Evolutionary conservation across 768 basidiomycete species (phyloP).

Genomic region (Hirschioporus abietinus): DNA sequence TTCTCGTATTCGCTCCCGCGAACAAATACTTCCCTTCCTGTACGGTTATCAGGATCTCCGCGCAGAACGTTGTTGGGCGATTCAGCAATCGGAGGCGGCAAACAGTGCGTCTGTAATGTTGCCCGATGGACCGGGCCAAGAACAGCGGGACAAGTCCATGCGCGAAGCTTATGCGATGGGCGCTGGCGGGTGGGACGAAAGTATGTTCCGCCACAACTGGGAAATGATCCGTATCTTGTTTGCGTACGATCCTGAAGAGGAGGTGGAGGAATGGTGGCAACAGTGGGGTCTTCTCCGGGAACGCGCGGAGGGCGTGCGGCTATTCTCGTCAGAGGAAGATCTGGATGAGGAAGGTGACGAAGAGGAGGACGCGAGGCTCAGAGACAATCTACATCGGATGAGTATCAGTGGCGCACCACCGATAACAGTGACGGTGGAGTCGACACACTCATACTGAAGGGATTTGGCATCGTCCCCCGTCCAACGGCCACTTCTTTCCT

Average conservation of each 20-base stretch:
- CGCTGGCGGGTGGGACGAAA: constrained; percentile 42
- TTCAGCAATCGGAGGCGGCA: constrained; percentile 39
- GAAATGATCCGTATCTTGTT: constrained; percentile 47
- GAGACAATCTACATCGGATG: background rate
- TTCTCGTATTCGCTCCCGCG: constrained; percentile 38
- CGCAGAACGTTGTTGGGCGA: constrained; percentile 42
- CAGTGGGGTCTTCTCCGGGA: constrained; percentile 47
- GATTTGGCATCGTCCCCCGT: background rate
- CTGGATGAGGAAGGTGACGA: background rate
- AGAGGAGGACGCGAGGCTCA: background rate
- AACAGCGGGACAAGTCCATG: constrained; percentile 39
- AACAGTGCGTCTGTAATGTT: constrained; percentile 42
- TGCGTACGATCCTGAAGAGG: constrained; percentile 47
- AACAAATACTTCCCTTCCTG: constrained; percentile 47
- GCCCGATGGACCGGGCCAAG: constrained; percentile 38
- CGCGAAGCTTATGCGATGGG: constrained; percentile 29
- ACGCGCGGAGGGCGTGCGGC: constrained; percentile 19
- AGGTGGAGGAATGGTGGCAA: constrained; percentile 62
- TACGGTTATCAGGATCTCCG: constrained; percentile 55
- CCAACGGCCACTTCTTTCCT: background rate
- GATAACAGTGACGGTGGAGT: background rate
- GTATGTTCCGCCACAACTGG: constrained; percentile 42
- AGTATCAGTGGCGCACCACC: background rate
- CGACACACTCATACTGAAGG: background rate
- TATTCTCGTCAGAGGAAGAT: background rate